These are phyloP conservation scores for Penicillium sp. DNA, from an alignment of 2,329 filamentous ascomycete genomes.

Conservation along the genomic window DNA sequence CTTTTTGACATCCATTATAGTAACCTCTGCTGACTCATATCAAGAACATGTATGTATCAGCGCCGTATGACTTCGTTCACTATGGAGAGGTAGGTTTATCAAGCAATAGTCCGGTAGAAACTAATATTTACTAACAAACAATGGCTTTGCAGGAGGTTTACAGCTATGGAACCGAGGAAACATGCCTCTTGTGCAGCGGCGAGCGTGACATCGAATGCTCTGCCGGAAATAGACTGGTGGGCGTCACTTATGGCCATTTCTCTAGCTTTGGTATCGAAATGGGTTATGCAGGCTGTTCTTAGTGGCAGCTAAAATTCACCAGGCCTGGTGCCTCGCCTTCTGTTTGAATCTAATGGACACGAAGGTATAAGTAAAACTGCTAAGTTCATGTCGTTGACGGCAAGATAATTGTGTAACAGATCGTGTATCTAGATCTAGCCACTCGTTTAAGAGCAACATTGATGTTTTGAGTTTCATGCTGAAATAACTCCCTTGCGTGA, in stretches of 20 bases:
- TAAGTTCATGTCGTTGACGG: too few species aligned
- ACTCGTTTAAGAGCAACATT: too few species aligned
- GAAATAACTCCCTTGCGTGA: too few species aligned
- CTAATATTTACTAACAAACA: not conserved
- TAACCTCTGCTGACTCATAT: not conserved
- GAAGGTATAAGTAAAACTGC: too few species aligned
- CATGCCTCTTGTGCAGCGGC: not conserved
- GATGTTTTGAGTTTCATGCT: too few species aligned
- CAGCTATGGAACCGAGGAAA: not conserved
- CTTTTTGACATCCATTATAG: not conserved
- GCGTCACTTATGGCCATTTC: not conserved
- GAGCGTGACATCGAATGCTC: not conserved
- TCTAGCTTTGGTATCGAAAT: not conserved
- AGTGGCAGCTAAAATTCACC: not conserved
- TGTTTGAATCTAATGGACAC: too few species aligned
- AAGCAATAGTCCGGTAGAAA: not conserved
- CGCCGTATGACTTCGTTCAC: not conserved
- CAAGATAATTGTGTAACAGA: too few species aligned
- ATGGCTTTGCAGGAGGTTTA: not conserved
- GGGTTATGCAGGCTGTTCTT: not conserved
- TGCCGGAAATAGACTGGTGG: not conserved
- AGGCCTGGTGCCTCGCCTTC: too few species aligned
- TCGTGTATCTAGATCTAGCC: too few species aligned
- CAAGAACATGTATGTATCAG: not conserved
- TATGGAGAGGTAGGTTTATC: not conserved